Conservation (phyloP, 2,329 filamentous ascomycete genomes). For the Nothophoma quercina region DNA sequence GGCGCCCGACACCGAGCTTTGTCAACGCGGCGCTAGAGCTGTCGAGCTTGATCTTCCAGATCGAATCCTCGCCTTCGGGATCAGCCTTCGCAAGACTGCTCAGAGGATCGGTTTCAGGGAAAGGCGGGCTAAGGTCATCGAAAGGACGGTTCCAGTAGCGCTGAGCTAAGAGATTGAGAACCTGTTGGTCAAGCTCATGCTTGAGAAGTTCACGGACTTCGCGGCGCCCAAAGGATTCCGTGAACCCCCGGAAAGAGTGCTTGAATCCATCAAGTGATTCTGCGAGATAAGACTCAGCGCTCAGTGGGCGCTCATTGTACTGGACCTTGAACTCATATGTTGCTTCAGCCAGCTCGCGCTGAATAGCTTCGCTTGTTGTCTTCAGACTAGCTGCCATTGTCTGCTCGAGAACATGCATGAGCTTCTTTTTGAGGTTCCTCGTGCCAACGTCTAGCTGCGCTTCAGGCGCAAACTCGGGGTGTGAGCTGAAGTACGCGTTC, state of each 20-base stretch:
- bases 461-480: constrained; percentile 81
- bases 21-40: constrained; percentile 89
- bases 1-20: constrained; percentile 88
- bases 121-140: constrained; percentile 74
- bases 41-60: constrained; percentile 95
- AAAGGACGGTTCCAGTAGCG: constrained; percentile 98
- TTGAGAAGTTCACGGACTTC: constrained; percentile 92
- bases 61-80: constrained; percentile 72
- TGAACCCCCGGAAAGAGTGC: constrained; percentile 94
- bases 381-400: constrained; percentile 95
- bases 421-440: constrained; percentile 85
- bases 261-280: constrained; percentile 97
- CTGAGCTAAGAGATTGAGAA: constrained; percentile 89
- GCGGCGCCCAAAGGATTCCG: constrained; percentile 84
- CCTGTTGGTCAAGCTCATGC: constrained; percentile 89
- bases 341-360: constrained; percentile 93
- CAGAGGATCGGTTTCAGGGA: constrained; percentile 74
- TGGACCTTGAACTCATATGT: constrained; percentile 99
- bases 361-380: constrained; percentile 88
- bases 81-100: constrained; percentile 84
- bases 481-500: constrained; percentile 81
- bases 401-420: constrained; percentile 96
- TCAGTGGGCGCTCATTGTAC: constrained; percentile 95
- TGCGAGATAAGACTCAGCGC: constrained; percentile 94
- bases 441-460: constrained; percentile 82